Evolutionary conservation across 176 grass and related monocot genomes (phyloP).

Genomic region (Phragmites australis): DNA sequence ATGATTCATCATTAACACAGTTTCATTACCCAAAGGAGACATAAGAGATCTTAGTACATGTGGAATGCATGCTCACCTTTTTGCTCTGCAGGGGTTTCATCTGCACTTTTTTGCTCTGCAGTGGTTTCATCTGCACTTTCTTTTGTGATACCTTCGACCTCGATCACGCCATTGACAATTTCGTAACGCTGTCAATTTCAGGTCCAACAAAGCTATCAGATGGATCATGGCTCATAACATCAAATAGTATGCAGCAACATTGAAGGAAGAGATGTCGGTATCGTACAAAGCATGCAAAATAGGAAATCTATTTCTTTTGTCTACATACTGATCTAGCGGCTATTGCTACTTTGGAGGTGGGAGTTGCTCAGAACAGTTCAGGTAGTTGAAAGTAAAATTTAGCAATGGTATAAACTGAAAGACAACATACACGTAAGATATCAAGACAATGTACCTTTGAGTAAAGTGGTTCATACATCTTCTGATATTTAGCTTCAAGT

Average conservation of each 20-base stretch:
- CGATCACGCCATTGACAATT: slow-evolving; percentile 78
- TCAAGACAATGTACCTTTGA: slow-evolving; percentile 56
- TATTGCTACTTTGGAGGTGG: neutral
- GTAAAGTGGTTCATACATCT: slow-evolving; percentile 86
- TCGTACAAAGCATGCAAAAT: neutral
- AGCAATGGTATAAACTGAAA: neutral
- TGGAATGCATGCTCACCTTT: slow-evolving; percentile 28
- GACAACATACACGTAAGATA: neutral
- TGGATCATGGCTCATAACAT: neutral
- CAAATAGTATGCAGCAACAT: slow-evolving; percentile 4
- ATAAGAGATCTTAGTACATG: neutral
- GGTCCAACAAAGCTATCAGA: slow-evolving; percentile 34
- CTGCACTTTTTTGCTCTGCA: slow-evolving; percentile 48
- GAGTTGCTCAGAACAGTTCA: neutral
- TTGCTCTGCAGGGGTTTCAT: slow-evolving; percentile 44
- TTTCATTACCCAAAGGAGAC: neutral
- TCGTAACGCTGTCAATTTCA: slow-evolving; percentile 66
- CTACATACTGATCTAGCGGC: neutral
- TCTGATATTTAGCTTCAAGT: slow-evolving; percentile 95
- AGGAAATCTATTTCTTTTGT: neutral
- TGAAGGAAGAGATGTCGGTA: neutral
- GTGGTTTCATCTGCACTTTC: slow-evolving; percentile 55
- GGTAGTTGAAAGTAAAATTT: neutral
- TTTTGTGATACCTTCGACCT: slow-evolving; percentile 68
- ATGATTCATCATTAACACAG: neutral